A percentile compares a stretch with the other conserved stretches of the same genome.
Evolutionary conservation across 352 stramenopile species (phyloP).

Genomic region (Halophytophthora batemanensis): DNA sequence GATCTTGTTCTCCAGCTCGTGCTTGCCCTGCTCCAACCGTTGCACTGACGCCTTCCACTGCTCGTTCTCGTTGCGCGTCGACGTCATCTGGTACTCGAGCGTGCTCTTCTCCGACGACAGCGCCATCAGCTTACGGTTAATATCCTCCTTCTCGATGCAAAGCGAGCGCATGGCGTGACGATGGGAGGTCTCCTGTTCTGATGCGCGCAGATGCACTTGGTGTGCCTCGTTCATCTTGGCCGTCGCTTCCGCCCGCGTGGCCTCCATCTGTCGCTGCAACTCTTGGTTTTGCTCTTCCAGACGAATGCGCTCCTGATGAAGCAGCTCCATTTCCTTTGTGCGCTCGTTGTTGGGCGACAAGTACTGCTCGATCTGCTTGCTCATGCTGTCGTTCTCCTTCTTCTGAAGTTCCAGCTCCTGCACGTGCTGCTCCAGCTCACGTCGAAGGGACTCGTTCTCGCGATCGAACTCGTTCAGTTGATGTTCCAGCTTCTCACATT

Average conservation of each 20-base stretch:
- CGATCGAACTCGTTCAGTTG: constrained; percentile 33
- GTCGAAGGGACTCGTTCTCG: constrained; percentile 43
- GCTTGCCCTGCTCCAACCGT: constrained; percentile 55
- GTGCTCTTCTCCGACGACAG: constrained; percentile 48
- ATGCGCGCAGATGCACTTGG: constrained; percentile 30
- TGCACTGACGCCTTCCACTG: constrained; percentile 29
- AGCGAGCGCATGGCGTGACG: constrained; percentile 47
- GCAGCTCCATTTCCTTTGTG: constrained; percentile 49
- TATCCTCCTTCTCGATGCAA: constrained; percentile 60
- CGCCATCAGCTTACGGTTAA: constrained; percentile 41
- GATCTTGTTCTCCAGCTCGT: constrained; percentile 40
- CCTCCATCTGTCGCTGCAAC: constrained; percentile 42
- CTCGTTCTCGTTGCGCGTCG: constrained; percentile 36
- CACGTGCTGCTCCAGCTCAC: constrained; percentile 47
- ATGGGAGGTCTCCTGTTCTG: constrained; percentile 51
- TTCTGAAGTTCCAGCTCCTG: constrained; percentile 49
- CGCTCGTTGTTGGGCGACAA: constrained; percentile 50
- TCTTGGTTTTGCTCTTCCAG: constrained; percentile 64
- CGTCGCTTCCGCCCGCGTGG: constrained; percentile 35
- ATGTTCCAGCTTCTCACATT: constrained; percentile 45
- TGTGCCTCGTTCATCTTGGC: constrained; percentile 47
- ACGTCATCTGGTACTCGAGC: constrained; percentile 47
- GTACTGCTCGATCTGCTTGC: constrained; percentile 51
- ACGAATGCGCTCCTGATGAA: constrained; percentile 46
- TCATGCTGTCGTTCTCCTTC: constrained; percentile 49